Base-by-base conservation (phyloP, 192 early-diverging fungal species). In the Gonapodya sp. region DNA sequence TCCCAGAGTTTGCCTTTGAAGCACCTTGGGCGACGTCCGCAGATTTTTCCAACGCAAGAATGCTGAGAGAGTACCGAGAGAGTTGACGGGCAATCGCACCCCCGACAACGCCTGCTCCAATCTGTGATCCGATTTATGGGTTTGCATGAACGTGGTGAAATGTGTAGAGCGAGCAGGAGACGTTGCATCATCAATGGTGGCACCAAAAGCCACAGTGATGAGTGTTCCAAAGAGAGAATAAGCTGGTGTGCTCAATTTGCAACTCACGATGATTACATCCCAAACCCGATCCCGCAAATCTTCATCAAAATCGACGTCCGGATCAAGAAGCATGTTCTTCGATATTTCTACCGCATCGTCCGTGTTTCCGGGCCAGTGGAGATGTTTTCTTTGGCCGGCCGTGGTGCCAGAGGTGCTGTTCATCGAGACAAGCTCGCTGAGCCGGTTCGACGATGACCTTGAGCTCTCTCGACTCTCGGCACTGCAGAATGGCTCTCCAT, bases 41-140 rank as follows among this genome's bases (percentile, higher is more conserved):
- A 31, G 82, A 80, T 78, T 86, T 83, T n/a, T 88, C 87, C 2
- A 88, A 74, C 31, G 87, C 83, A 16, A 85, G 8, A 0, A 82
- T 80, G 35, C 34, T 72, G n/a, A 87, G 73, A 1, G 73, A 33
- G 77, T 84, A 86, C 79, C 74, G 36, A 2, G 85, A 81, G 73
- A 88, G 84, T 33, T 80, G 36, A 1, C 87, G 81, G 16, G 87
- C 87, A 78, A 88, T 85, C 73, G 87, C 37, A 37, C 85, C 83
- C 1, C 87, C 87, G 78, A 88, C 82, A 0, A 82, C 87, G 2
- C 87, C 87, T 64, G 81, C 86, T 16, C 87, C 87, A 35, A 88
- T 84, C 46, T 64, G 24, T 24, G 46, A 24, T 8, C 46, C 8
- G 8, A 24, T 16, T 64, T 8, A n/a, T n/a, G n/a, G n/a, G n/a